Evolutionary conservation across 306 rosid species (phyloP).

Genomic region (Morella rubra): DNA sequence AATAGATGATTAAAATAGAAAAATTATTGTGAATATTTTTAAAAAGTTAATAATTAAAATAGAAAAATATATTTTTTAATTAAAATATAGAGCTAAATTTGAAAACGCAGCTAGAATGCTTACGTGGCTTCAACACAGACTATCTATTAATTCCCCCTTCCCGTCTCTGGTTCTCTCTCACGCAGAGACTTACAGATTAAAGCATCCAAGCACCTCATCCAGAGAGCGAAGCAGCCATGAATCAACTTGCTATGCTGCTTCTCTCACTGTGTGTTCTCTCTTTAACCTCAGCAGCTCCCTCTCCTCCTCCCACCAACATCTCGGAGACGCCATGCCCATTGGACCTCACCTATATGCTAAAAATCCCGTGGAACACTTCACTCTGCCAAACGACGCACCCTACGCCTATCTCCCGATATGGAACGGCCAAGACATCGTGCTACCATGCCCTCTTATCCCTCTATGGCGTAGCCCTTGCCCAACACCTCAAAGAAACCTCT

Average conservation of each 20-base stretch:
- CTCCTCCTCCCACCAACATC: constrained; percentile 24
- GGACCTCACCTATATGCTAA: constrained; percentile 62
- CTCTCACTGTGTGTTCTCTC: constrained; percentile 24
- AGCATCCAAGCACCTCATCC: neutral
- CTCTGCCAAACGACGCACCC: constrained; percentile 46
- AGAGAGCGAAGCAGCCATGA: neutral
- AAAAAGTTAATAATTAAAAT: too few species aligned
- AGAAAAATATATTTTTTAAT: too few species aligned
- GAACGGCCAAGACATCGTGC: constrained; percentile 30
- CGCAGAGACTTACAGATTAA: neutral
- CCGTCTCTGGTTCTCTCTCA: neutral
- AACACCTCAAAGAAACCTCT: constrained; percentile 69
- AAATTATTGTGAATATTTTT: too few species aligned
- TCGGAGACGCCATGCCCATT: constrained; percentile 52
- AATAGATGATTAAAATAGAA: too few species aligned
- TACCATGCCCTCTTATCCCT: constrained; percentile 64
- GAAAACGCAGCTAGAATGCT: too few species aligned
- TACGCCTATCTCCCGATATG: constrained; percentile 10
- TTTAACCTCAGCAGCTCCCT: constrained; percentile 26
- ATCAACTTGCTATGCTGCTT: constrained; percentile 28
- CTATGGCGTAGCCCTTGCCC: constrained; percentile 53
- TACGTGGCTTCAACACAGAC: too few species aligned
- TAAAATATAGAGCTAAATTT: too few species aligned
- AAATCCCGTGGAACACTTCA: constrained; percentile 70
- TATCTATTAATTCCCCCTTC: neutral